Base-by-base conservation (phyloP, 163 green algal species). In the Trebouxiophyceae sp. region DNA sequence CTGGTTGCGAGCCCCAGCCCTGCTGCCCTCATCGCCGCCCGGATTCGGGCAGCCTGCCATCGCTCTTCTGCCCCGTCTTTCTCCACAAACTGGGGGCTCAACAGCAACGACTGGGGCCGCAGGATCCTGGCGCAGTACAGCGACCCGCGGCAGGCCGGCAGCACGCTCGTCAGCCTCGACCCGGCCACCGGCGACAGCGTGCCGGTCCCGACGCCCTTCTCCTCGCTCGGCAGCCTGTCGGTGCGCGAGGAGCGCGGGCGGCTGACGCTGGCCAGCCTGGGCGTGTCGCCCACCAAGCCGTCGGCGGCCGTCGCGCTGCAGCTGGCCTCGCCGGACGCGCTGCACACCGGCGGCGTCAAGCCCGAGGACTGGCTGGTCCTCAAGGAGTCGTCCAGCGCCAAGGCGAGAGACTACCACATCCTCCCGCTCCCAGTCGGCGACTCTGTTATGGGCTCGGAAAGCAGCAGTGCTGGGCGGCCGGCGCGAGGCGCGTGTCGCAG, bases 61-160 rank as follows among this genome's bases (percentile, higher is more conserved):
- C n/a, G n/a, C n/a, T n/a, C n/a, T n/a, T n/a, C n/a, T n/a, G n/a
- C n/a, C n/a, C n/a, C n/a, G n/a, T n/a, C n/a, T n/a, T n/a, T n/a
- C n/a, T n/a, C n/a, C n/a, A n/a, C n/a, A n/a, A n/a, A n/a, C n/a
- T n/a, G n/a, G n/a, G n/a, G n/a, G n/a, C n/a, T n/a, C n/a, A n/a
- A n/a, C n/a, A n/a, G n/a, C n/a, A n/a, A n/a, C n/a, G n/a, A n/a
- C n/a, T n/a, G n/a, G 39, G 39, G 8, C 12, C 39, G 56, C 65
- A 71, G 65, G 65, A 19, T 81, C 16, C 54, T 86, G 62, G 67
- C 64, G 3, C 45, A 67, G 7, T 86, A 68, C 47, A 56, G 58
- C 4, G 79, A 86, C 62, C 76, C 79, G 1, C 55, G 66, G 7
- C 34, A 54, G 31, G 70, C 77, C 16, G 77, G 75, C 23, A 58